These are phyloP conservation scores for Mercurialis annua DNA, from an alignment of 345 rosid species.

Conservation along the genomic window DNA sequence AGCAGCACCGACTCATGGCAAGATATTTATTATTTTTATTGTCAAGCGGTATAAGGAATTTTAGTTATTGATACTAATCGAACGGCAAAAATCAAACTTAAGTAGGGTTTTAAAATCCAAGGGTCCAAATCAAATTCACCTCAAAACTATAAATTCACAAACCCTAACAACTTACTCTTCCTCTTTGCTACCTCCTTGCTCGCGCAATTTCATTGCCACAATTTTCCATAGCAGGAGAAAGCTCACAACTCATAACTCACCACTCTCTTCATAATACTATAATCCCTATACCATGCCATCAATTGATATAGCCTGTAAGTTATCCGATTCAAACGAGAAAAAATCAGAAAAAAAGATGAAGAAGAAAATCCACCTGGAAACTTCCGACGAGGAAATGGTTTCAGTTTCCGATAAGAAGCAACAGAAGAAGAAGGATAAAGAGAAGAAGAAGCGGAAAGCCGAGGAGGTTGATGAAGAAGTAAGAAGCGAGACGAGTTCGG, in stretches of 20 bases:
- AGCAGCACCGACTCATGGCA: too few relatives aligned
- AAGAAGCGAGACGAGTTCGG: slow-evolving; percentile 71
- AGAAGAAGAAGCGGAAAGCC: slow-evolving; percentile 67
- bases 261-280: background rate
- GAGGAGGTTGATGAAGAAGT: slow-evolving; percentile 39
- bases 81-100: slow-evolving; percentile 18
- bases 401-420: slow-evolving; percentile 3
- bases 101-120: slow-evolving; percentile 25
- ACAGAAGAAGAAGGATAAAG: slow-evolving; percentile 22
- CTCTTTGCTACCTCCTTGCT: slow-evolving; percentile 46
- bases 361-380: slow-evolving; percentile 45
- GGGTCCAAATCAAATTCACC: slow-evolving; percentile 24
- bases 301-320: slow-evolving; percentile 27
- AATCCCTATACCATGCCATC: slow-evolving; percentile 53
- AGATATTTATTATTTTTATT: too few relatives aligned
- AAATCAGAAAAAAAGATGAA: slow-evolving; percentile 61
- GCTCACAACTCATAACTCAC: background rate
- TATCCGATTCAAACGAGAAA: slow-evolving; percentile 28
- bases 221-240: slow-evolving; percentile 32
- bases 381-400: slow-evolving; percentile 23
- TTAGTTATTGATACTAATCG: slow-evolving; percentile 14
- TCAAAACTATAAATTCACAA: slow-evolving; percentile 23
- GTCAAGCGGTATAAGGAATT: too few relatives aligned
- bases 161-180: slow-evolving; percentile 20
- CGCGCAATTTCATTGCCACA: slow-evolving; percentile 24